Conservation (phyloP, 2,329 filamentous ascomycete genomes). For the Fusarium solani-melongenae region DNA sequence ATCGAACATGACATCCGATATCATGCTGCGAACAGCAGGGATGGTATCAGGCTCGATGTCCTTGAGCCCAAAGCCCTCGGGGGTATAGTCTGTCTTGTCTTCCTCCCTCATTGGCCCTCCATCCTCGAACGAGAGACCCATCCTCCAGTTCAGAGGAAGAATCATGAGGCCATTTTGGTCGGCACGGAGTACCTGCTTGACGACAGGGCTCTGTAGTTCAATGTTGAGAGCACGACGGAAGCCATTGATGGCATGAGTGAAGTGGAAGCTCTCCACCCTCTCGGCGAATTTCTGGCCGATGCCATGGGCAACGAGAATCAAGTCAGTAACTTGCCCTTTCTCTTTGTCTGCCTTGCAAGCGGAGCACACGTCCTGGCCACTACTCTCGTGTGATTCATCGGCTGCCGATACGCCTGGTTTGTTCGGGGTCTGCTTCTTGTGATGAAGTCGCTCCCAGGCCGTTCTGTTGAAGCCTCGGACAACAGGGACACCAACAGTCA, state of each 20-base stretch:
- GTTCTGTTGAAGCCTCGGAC: slow-evolving; percentile 86
- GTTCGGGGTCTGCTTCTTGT: slow-evolving; percentile 52
- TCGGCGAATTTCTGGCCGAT: slow-evolving; percentile 98
- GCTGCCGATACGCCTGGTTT: slow-evolving; percentile 42
- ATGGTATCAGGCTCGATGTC: slow-evolving; percentile 94
- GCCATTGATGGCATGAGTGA: slow-evolving; percentile 93
- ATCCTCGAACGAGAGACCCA: slow-evolving; percentile 88
- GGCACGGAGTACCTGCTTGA: slow-evolving; percentile 80
- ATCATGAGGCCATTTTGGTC: slow-evolving; percentile 94
- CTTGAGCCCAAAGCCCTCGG: slow-evolving; percentile 73
- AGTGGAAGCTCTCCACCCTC: slow-evolving; percentile 94
- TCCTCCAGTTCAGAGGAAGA: slow-evolving; percentile 92
- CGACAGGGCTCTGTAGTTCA: slow-evolving; percentile 78
- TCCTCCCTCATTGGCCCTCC: slow-evolving; percentile 70
- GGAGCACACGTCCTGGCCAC: slow-evolving; percentile 54
- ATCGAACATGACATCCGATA: slow-evolving; percentile 98
- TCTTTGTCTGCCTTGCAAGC: slow-evolving; percentile 73
- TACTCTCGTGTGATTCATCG: slow-evolving; percentile 44
- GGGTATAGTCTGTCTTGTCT: slow-evolving; percentile 63
- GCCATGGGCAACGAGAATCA: slow-evolving; percentile 92
- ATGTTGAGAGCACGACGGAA: slow-evolving; percentile 89
- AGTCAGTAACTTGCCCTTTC: slow-evolving; percentile 80
- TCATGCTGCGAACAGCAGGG: slow-evolving; percentile 90
- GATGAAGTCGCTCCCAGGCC: slow-evolving; percentile 79
- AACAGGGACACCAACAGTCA: slow-evolving; percentile 86